These are phyloP conservation scores for Bipolaris victoriae DNA, from an alignment of 2,329 filamentous ascomycete genomes.

Conservation along the genomic window DNA sequence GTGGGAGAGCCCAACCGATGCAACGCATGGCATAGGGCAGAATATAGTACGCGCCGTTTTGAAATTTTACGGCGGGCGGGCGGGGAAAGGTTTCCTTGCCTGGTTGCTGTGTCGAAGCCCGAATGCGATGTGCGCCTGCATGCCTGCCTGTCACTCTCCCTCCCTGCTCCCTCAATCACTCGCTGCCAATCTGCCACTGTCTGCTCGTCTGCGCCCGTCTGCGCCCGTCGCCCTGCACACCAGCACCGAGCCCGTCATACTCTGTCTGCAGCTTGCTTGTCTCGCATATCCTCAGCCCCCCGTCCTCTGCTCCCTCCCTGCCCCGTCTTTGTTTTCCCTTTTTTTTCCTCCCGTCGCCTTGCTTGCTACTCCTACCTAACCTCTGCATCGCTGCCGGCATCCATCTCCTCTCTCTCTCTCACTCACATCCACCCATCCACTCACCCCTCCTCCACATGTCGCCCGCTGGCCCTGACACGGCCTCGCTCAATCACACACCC, in stretches of 20 bases:
- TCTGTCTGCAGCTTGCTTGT: conserved; percentile 15
- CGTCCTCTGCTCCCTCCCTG: conserved; percentile 1
- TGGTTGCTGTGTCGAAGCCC: conserved; percentile 26
- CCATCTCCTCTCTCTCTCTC: background rate
- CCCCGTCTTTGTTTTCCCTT: conserved; percentile 7
- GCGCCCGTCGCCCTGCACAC: conserved; percentile 13
- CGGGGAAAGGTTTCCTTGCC: conserved; percentile 21
- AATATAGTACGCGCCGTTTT: conserved; percentile 33
- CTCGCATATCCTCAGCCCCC: conserved; percentile 18
- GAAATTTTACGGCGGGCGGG: conserved; percentile 33
- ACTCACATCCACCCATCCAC: conserved; percentile 2
- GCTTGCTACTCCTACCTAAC: background rate
- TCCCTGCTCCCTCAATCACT: background rate
- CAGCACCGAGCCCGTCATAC: conserved; percentile 17
- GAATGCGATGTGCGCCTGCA: conserved; percentile 29
- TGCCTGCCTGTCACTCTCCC: conserved; percentile 2
- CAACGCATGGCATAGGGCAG: conserved; percentile 30
- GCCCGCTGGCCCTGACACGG: conserved; percentile 18
- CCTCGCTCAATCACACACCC: conserved; percentile 13
- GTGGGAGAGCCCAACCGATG: conserved; percentile 29
- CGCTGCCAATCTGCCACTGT: conserved; percentile 19
- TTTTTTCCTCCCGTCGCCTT: background rate
- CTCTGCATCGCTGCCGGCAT: background rate
- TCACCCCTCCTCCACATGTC: conserved; percentile 1
- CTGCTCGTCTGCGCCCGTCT: conserved; percentile 5